phyloP scores from a whole-genome alignment of 768 basidiomycete genomes.

The Leccinum variicolor region DNA sequence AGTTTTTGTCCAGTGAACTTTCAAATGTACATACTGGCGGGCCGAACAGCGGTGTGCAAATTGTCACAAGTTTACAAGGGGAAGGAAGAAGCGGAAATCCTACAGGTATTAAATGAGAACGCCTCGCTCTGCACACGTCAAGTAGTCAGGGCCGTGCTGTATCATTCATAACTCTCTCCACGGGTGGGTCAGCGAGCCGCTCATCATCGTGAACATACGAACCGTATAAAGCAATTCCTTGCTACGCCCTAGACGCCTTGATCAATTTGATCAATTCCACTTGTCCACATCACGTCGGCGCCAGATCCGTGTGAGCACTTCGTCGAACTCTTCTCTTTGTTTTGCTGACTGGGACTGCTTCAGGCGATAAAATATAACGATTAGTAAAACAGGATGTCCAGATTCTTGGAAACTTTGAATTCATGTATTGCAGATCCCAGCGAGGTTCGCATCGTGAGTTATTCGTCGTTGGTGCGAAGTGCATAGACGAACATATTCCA shows the following conservation, averaged over 20 bases:
- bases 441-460: constrained; percentile 14
- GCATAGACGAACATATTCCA: not conserved
- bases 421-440: constrained; percentile 20
- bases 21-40: not conserved
- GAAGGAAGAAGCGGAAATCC: not conserved
- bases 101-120: constrained; percentile 5
- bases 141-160: not conserved
- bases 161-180: constrained; percentile 11
- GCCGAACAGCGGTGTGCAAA: not conserved
- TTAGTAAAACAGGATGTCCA: constrained; percentile 7
- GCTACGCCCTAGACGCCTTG: constrained; percentile 1
- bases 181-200: constrained; percentile 1
- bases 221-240: not conserved
- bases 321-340: not conserved
- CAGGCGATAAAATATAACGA: constrained; percentile 8
- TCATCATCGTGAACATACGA: not conserved
- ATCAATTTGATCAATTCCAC: constrained; percentile 4
- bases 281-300: not conserved
- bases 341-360: not conserved
- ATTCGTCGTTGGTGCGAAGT: not conserved
- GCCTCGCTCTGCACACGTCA: not conserved
- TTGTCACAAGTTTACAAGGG: constrained; percentile 7
- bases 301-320: constrained; percentile 1
- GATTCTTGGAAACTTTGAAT: constrained; percentile 13
- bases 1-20: not conserved